A percentile compares a stretch with the other conserved stretches of the same genome.
Evolutionary conservation across 2,329 filamentous ascomycete species (phyloP).

Genomic region (Lecanoromycetidae sp.): DNA sequence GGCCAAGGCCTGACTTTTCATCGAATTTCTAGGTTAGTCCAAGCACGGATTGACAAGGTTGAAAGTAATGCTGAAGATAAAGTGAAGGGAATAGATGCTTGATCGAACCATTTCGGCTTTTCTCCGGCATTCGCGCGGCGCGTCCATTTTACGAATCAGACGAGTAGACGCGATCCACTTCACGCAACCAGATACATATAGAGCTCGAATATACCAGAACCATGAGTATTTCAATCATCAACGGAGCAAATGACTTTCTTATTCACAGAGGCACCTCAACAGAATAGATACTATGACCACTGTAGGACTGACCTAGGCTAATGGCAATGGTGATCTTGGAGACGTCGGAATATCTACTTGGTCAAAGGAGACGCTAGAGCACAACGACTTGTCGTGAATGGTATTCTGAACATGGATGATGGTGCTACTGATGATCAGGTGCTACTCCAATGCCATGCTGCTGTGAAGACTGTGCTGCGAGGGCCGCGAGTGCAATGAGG

Average conservation of each 20-base stretch:
- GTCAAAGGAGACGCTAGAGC: conserved; percentile 12
- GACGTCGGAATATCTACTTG: conserved; percentile 8
- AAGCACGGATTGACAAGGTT: not conserved
- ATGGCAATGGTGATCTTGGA: not conserved
- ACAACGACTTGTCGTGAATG: conserved; percentile 7
- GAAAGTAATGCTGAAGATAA: not conserved
- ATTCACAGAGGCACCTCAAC: too few relatives aligned
- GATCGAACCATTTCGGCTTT: too few relatives aligned
- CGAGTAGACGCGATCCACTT: too few relatives aligned
- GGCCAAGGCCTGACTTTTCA: too few relatives aligned
- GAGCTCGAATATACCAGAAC: not conserved
- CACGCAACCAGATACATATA: too few relatives aligned
- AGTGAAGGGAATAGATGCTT: too few relatives aligned
- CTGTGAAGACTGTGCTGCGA: conserved; percentile 4
- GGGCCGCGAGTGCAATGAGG: conserved; percentile 5
- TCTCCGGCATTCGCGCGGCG: too few relatives aligned
- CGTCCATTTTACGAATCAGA: too few relatives aligned
- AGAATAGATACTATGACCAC: conserved; percentile 1
- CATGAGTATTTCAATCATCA: not conserved
- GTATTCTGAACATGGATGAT: not conserved
- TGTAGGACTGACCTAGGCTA: not conserved
- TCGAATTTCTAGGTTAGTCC: too few relatives aligned
- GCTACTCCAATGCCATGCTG: conserved; percentile 9
- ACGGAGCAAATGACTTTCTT: not conserved
- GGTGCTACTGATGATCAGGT: conserved; percentile 1